Evolutionary conservation across 2,329 filamentous ascomycete species (phyloP).

Genomic region (Fusarium chuoi): DNA sequence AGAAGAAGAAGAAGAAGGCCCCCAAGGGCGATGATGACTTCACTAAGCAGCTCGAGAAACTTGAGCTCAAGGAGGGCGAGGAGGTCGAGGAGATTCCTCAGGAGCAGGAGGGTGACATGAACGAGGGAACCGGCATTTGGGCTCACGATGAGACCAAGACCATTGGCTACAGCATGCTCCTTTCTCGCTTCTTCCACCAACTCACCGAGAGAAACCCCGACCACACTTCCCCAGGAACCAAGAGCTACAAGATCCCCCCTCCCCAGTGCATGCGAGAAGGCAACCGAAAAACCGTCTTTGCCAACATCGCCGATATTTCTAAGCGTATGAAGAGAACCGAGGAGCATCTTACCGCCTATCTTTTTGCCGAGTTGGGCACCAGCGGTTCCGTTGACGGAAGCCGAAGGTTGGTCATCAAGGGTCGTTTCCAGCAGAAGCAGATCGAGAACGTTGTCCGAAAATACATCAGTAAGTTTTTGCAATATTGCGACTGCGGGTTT

Average conservation of each 20-base stretch:
- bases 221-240: conserved; percentile 85
- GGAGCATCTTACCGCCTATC: conserved; percentile 95
- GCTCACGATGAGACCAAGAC: conserved; percentile 79
- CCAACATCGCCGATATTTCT: conserved; percentile 98
- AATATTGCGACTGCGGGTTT: background rate
- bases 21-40: conserved; percentile 71
- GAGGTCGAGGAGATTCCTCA: conserved; percentile 59
- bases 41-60: conserved; percentile 69
- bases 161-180: conserved; percentile 86
- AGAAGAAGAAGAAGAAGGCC: conserved; percentile 77
- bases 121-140: conserved; percentile 91
- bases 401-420: conserved; percentile 96
- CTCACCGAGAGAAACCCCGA: conserved; percentile 97
- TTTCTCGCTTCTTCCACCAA: conserved; percentile 93
- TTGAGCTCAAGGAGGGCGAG: conserved; percentile 74
- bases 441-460: conserved; percentile 96
- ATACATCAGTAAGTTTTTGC: conserved; percentile 81
- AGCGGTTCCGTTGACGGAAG: conserved; percentile 94
- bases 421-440: conserved; percentile 99
- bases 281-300: conserved; percentile 99
- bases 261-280: conserved; percentile 99
- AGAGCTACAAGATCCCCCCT: conserved; percentile 99
- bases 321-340: conserved; percentile 99
- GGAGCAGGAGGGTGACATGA: conserved; percentile 78
- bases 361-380: conserved; percentile 98